Evolutionary conservation across 306 rosid genomes (phyloP).

Genomic region (Trifolium dubium): DNA sequence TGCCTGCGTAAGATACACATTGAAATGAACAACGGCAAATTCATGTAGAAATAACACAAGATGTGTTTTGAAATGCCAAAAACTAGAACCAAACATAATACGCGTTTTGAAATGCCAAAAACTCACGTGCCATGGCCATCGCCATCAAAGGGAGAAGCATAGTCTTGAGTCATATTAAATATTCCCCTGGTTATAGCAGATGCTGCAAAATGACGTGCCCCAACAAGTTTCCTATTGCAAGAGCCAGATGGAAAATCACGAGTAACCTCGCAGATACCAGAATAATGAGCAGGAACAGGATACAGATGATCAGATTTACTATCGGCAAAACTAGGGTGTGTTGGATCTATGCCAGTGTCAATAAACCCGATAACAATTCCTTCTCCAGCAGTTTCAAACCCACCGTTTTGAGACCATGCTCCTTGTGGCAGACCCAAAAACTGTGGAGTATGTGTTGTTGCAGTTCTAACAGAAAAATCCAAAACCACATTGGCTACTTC

Average conservation of each 20-base stretch:
- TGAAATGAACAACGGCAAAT: constrained; percentile 28
- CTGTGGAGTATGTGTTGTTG: constrained; percentile 92
- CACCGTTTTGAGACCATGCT: constrained; percentile 90
- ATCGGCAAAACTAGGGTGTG: constrained; percentile 85
- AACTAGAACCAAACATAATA: constrained; percentile 14
- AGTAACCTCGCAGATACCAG: constrained; percentile 94
- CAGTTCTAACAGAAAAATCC: constrained; percentile 94
- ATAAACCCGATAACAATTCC: constrained; percentile 88
- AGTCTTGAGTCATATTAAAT: constrained; percentile 83
- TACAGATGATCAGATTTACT: constrained; percentile 50
- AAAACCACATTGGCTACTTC: constrained; percentile 84
- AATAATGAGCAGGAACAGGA: constrained; percentile 86
- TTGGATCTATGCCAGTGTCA: constrained; percentile 96
- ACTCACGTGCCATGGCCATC: constrained; percentile 99
- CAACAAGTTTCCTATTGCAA: constrained; percentile 96
- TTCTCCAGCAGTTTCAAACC: constrained; percentile 86
- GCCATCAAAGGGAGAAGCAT: constrained; percentile 95
- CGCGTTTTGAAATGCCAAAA: constrained; percentile 31
- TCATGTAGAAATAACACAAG: neutral
- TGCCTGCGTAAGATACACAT: constrained; percentile 68
- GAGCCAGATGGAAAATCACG: constrained; percentile 97
- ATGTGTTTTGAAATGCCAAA: neutral
- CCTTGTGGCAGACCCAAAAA: constrained; percentile 94
- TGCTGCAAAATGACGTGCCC: constrained; percentile 96
- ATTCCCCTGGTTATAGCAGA: constrained; percentile 98